Percentiles rank a stretch among this genome's conserved stretches.
phyloP scores from a whole-genome alignment of 305 asterid species.

The Andrographis paniculata region DNA sequence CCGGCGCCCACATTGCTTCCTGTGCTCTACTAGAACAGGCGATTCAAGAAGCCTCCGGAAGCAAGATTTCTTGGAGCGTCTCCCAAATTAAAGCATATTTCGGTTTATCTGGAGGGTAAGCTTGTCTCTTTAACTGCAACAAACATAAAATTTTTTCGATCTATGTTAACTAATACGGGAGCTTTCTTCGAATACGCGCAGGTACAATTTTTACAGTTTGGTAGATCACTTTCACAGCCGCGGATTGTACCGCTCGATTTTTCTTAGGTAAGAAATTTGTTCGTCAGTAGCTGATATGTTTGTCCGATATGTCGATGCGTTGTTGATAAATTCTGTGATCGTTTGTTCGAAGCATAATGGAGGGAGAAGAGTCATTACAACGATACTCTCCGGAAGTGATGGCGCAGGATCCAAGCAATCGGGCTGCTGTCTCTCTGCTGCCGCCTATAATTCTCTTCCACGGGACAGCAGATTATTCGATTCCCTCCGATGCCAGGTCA shows the following conservation, averaged over 20 bases:
- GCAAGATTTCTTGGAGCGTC: constrained; percentile 72
- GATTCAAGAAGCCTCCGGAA: constrained; percentile 68
- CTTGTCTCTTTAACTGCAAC: constrained; percentile 6
- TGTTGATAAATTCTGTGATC: neutral
- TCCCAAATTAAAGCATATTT: constrained; percentile 82
- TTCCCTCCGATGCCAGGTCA: constrained; percentile 84
- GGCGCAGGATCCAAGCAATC: constrained; percentile 55
- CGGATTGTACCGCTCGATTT: constrained; percentile 74
- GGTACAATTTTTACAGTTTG: constrained; percentile 71
- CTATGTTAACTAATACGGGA: neutral
- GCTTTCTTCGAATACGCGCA: too few species aligned
- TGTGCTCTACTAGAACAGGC: constrained; percentile 90
- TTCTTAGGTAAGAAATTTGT: constrained; percentile 47
- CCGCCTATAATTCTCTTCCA: constrained; percentile 89
- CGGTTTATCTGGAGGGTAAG: constrained; percentile 97
- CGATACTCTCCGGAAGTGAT: constrained; percentile 74
- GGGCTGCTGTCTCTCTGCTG: constrained; percentile 56
- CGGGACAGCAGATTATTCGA: constrained; percentile 92
- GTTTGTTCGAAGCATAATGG: constrained; percentile 78
- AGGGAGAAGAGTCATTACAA: constrained; percentile 76
- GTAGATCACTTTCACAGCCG: constrained; percentile 76
- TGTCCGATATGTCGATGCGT: constrained; percentile 10
- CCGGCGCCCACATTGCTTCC: constrained; percentile 96
- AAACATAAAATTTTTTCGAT: too few species aligned
- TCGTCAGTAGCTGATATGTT: too few species aligned